These are phyloP conservation scores for Ophiostoma quercus DNA, from an alignment of 2,329 filamentous ascomycete species.

Conservation along the genomic window DNA sequence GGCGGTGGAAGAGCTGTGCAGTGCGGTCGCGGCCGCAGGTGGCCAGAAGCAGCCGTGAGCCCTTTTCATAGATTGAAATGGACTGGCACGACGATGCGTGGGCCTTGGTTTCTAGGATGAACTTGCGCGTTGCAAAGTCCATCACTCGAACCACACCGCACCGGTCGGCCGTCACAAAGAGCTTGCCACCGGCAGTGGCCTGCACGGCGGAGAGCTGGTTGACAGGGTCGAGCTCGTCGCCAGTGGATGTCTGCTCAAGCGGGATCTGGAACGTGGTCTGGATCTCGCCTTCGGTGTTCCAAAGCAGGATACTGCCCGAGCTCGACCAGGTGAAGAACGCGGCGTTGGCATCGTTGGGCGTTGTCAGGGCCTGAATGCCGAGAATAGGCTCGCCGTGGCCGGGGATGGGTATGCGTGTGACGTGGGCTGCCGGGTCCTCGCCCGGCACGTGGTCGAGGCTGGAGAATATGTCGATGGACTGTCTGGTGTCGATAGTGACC, in stretches of 20 bases:
- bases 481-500: constrained; percentile 69
- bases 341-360: constrained; percentile 56
- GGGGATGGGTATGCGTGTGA: constrained; percentile 51
- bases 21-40: constrained; percentile 84
- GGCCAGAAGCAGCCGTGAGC: constrained; percentile 62
- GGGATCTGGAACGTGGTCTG: constrained; percentile 60
- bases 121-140: constrained; percentile 56
- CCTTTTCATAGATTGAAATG: constrained; percentile 64
- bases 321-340: constrained; percentile 87
- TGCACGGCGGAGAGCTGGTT: constrained; percentile 59
- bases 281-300: constrained; percentile 68
- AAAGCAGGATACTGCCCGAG: constrained; percentile 74
- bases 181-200: constrained; percentile 55
- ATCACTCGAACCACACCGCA: constrained; percentile 74
- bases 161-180: constrained; percentile 79
- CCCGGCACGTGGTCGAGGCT: constrained; percentile 41
- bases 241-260: constrained; percentile 56
- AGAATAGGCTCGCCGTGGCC: constrained; percentile 62
- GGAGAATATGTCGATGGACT: constrained; percentile 64
- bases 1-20: constrained; percentile 76
- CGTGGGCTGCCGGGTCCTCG: constrained; percentile 37
- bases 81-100: constrained; percentile 81
- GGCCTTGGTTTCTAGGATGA: constrained; percentile 70
- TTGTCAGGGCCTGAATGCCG: constrained; percentile 63
- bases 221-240: constrained; percentile 46